Evolutionary conservation across 2,329 filamentous ascomycete species (phyloP).

Genomic region (Pestalotiopsis sp.): DNA sequence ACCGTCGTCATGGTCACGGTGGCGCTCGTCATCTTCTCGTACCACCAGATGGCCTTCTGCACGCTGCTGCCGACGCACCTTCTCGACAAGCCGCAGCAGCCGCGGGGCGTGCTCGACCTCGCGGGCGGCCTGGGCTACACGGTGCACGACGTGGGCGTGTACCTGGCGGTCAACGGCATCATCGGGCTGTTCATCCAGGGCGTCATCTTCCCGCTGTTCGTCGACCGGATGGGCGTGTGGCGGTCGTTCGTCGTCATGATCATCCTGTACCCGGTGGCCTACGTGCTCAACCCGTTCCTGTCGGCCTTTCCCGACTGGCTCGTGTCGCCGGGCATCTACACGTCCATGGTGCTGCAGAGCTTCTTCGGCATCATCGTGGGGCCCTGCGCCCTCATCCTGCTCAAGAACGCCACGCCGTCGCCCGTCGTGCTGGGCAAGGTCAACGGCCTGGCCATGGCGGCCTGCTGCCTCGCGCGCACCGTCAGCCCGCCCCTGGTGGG

Average conservation of each 20-base stretch:
- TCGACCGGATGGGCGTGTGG: constrained; percentile 69
- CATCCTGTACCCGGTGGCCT: constrained; percentile 66
- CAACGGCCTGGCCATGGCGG: constrained; percentile 73
- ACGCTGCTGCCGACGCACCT: constrained; percentile 46
- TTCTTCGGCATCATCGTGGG: constrained; percentile 70
- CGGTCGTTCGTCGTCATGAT: constrained; percentile 67
- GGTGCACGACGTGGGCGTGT: constrained; percentile 68
- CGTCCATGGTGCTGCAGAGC: constrained; percentile 67
- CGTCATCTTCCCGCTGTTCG: constrained; percentile 68
- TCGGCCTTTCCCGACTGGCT: constrained; percentile 56
- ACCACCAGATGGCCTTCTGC: constrained; percentile 49
- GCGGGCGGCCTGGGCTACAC: constrained; percentile 68
- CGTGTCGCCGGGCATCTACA: constrained; percentile 65
- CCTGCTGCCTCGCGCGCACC: constrained; percentile 72
- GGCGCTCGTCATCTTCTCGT: constrained; percentile 43
- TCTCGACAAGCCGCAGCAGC: constrained; percentile 36
- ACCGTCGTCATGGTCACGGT: constrained; percentile 45
- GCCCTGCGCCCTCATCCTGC: constrained; percentile 69
- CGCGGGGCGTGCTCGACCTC: constrained; percentile 39
- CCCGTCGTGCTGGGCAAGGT: constrained; percentile 67
- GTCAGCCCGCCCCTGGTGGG: constrained; percentile 71
- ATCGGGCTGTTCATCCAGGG: constrained; percentile 76
- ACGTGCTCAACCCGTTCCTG: constrained; percentile 71
- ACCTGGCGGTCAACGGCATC: constrained; percentile 70
- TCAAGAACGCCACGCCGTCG: constrained; percentile 72